Evolutionary conservation across 2,329 filamentous ascomycete species (phyloP).

Genomic region (Thelonectria olida): DNA sequence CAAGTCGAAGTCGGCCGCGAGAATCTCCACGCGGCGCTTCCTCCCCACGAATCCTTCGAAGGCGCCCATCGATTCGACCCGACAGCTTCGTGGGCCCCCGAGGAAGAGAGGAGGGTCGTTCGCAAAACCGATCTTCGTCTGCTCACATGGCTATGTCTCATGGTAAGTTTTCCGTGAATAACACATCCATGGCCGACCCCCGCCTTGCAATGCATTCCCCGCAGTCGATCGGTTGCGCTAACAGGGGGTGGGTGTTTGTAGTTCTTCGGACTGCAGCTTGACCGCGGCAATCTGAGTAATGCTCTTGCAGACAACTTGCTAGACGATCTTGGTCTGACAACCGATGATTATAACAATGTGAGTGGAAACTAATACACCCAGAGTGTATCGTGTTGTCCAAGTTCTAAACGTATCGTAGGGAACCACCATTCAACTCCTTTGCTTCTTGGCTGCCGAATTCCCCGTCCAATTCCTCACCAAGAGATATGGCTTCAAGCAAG

Average conservation of each 20-base stretch:
- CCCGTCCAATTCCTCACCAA: constrained; percentile 24
- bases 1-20: constrained; percentile 49
- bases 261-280: constrained; percentile 72
- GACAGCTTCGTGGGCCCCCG: constrained; percentile 58
- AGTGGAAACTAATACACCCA: background rate
- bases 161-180: constrained; percentile 40
- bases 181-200: background rate
- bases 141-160: constrained; percentile 54
- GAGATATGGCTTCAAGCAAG: constrained; percentile 63
- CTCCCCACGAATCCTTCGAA: constrained; percentile 48
- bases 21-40: constrained; percentile 44
- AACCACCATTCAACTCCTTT: constrained; percentile 64
- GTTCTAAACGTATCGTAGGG: constrained; percentile 43
- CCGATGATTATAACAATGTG: constrained; percentile 65
- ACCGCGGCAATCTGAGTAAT: constrained; percentile 70
- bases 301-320: constrained; percentile 71
- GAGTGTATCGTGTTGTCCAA: background rate
- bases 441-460: constrained; percentile 52
- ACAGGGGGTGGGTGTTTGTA: constrained; percentile 21
- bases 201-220: background rate
- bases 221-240: constrained; percentile 23
- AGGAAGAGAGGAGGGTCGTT: constrained; percentile 65
- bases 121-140: constrained; percentile 59
- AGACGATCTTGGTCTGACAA: constrained; percentile 57
- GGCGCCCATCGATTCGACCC: constrained; percentile 54